Evolutionary conservation across 1,284 basidiomycete genomes (phyloP).

Genomic region (Irpex sp.): DNA sequence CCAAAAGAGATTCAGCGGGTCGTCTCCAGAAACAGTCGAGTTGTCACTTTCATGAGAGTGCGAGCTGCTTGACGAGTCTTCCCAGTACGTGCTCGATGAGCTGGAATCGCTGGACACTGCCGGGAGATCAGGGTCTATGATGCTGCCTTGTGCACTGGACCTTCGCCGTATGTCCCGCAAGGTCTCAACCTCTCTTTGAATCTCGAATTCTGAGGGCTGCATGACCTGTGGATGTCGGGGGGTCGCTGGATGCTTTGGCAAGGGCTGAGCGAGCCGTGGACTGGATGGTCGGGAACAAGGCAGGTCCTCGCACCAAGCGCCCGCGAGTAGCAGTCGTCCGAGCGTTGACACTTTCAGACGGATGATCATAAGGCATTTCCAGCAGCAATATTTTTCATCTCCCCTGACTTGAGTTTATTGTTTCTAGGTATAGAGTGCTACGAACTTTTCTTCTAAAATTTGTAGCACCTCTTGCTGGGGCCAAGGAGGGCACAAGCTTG

Average conservation of each 20-base stretch:
- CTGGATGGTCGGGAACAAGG: slow-evolving; percentile 13
- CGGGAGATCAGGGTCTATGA: slow-evolving; percentile 87
- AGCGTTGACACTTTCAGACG: not conserved
- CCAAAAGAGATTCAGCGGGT: slow-evolving; percentile 92
- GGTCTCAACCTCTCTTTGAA: slow-evolving; percentile 83
- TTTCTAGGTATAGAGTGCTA: too few relatives aligned
- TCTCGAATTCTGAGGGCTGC: slow-evolving; percentile 80
- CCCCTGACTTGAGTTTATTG: too few relatives aligned
- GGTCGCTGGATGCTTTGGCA: slow-evolving; percentile 3
- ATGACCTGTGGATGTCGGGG: slow-evolving; percentile 28
- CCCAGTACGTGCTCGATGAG: slow-evolving; percentile 52
- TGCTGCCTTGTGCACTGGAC: slow-evolving; percentile 65
- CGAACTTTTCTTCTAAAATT: not conserved
- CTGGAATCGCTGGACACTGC: slow-evolving; percentile 52
- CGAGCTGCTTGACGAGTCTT: slow-evolving; percentile 43
- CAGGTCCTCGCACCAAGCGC: slow-evolving; percentile 12
- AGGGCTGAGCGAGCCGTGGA: slow-evolving; percentile 8
- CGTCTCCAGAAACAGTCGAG: slow-evolving; percentile 43
- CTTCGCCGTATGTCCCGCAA: slow-evolving; percentile 79
- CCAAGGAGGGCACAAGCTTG: not conserved
- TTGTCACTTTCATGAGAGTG: slow-evolving; percentile 39
- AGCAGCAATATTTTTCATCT: not conserved
- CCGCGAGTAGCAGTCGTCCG: slow-evolving; percentile 6
- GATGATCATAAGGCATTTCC: not conserved
- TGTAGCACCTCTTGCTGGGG: not conserved